These are phyloP conservation scores for Rhizomucor pusillus DNA, from an alignment of 371 early-diverging fungal species.

Conservation along the genomic window DNA sequence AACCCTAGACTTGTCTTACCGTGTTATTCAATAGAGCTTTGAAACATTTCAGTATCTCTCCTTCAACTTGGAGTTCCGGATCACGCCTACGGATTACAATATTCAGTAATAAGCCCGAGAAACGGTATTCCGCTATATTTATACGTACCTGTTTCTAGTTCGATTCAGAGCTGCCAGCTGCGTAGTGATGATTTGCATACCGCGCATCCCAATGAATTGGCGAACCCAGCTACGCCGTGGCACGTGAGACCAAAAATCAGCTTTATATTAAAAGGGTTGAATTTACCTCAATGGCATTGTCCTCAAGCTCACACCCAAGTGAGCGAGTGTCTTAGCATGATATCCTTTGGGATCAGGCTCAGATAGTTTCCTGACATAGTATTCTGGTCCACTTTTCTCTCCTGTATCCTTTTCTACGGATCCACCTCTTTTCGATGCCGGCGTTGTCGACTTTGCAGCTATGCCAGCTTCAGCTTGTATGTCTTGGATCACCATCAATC, in stretches of 20 bases:
- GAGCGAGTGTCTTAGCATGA: slow-evolving; percentile 53
- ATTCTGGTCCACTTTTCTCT: slow-evolving; percentile 61
- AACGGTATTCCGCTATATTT: neutral
- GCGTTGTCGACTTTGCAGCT: slow-evolving; percentile 2
- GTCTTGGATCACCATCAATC: slow-evolving; percentile 51
- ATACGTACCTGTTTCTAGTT: slow-evolving; percentile 36
- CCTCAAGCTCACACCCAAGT: slow-evolving; percentile 61
- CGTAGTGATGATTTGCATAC: slow-evolving; percentile 64
- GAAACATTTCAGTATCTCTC: slow-evolving; percentile 77
- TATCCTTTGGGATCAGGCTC: slow-evolving; percentile 56
- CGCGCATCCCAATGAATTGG: slow-evolving; percentile 71
- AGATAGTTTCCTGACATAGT: slow-evolving; percentile 53
- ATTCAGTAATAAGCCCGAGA: neutral
- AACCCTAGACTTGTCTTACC: slow-evolving; percentile 21
- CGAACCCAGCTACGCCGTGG: slow-evolving; percentile 46
- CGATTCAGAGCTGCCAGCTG: slow-evolving; percentile 54
- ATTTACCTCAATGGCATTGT: slow-evolving; percentile 78
- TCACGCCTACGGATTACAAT: slow-evolving; percentile 45
- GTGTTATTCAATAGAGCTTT: slow-evolving; percentile 75
- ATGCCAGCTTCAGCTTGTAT: slow-evolving; percentile 37
- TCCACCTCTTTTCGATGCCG: slow-evolving; percentile 25
- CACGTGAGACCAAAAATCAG: neutral
- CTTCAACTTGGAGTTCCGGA: slow-evolving; percentile 65
- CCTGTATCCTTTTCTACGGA: slow-evolving; percentile 33
- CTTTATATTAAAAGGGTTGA: slow-evolving; percentile 2